phyloP scores from a whole-genome alignment of 1,284 basidiomycete genomes.

The Ustilago bromivora region DNA sequence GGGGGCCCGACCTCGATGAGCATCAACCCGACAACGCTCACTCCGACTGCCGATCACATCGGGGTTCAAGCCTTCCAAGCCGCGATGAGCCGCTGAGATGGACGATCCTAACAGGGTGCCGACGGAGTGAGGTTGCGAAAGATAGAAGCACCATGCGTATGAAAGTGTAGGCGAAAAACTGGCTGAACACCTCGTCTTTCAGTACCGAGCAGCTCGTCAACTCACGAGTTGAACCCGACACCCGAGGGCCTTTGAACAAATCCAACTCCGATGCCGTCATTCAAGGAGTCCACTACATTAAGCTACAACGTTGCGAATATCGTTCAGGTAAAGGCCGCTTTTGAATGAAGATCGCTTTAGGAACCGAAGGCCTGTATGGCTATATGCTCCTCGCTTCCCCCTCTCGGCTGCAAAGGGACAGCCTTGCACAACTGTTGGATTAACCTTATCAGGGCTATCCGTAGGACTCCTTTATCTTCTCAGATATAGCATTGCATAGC shows the following conservation, averaged over 20 bases:
- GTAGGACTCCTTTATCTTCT: no score
- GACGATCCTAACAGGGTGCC: not conserved
- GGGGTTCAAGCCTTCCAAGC: not conserved
- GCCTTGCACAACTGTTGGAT: no score
- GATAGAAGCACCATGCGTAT: not conserved
- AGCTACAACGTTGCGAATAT: not conserved
- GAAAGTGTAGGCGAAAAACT: slow-evolving; percentile 1
- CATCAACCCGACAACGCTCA: not conserved
- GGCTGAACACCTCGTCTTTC: slow-evolving; percentile 4
- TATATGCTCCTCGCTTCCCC: no score
- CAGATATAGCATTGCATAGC: no score
- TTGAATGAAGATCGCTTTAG: not conserved
- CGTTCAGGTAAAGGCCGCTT: not conserved
- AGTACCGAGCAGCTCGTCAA: not conserved
- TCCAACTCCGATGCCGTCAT: not conserved
- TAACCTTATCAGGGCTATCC: no score
- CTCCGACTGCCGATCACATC: not conserved
- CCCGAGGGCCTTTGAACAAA: not conserved
- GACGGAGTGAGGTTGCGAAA: not conserved
- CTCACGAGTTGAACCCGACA: not conserved
- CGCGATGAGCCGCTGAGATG: no score
- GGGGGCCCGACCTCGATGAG: no score
- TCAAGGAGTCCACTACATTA: not conserved
- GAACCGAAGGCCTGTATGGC: not conserved
- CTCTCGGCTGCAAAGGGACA: no score